Percentiles rank a stretch among this genome's conserved stretches.
Evolutionary conservation across 2,329 filamentous ascomycete genomes (phyloP).

Genomic region (Fusarium mangiferae): DNA sequence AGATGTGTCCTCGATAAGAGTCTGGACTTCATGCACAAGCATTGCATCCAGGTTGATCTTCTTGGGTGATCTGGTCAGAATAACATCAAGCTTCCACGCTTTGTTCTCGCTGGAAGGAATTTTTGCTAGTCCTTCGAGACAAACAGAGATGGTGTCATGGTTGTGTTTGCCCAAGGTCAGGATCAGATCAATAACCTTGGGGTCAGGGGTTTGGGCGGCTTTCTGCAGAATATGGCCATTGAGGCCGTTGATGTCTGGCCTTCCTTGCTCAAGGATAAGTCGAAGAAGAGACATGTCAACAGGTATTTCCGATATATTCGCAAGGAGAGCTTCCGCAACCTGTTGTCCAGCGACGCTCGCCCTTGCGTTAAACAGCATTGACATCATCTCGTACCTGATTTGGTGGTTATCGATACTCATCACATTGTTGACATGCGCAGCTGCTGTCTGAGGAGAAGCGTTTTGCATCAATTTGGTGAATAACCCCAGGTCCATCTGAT

Average conservation of each 20-base stretch:
- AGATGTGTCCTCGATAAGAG: conserved; percentile 51
- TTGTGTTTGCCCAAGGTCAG: conserved; percentile 59
- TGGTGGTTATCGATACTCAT: conserved; percentile 57
- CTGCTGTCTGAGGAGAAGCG: conserved; percentile 58
- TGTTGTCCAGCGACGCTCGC: conserved; percentile 55
- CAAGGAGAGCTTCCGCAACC: conserved; percentile 56
- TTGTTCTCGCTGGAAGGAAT: conserved; percentile 59
- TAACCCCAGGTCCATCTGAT: conserved; percentile 58
- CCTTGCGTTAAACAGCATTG: conserved; percentile 58
- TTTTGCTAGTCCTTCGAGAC: conserved; percentile 55
- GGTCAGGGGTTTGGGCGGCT: conserved; percentile 57
- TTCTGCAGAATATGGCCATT: conserved; percentile 55
- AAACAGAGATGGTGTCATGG: conserved; percentile 55
- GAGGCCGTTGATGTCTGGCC: conserved; percentile 63
- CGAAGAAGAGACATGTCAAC: conserved; percentile 62
- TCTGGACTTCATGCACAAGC: conserved; percentile 63
- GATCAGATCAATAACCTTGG: conserved; percentile 59
- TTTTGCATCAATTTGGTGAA: conserved; percentile 58
- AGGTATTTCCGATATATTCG: conserved; percentile 55
- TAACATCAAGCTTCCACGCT: conserved; percentile 59
- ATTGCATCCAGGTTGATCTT: conserved; percentile 57
- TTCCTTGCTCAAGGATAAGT: conserved; percentile 61
- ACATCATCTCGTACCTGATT: conserved; percentile 58
- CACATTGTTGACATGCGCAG: conserved; percentile 59
- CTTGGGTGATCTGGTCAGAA: conserved; percentile 57